Conservation (phyloP, 2,329 filamentous ascomycete species). For the Tolypocladium cylindrosporum region DNA sequence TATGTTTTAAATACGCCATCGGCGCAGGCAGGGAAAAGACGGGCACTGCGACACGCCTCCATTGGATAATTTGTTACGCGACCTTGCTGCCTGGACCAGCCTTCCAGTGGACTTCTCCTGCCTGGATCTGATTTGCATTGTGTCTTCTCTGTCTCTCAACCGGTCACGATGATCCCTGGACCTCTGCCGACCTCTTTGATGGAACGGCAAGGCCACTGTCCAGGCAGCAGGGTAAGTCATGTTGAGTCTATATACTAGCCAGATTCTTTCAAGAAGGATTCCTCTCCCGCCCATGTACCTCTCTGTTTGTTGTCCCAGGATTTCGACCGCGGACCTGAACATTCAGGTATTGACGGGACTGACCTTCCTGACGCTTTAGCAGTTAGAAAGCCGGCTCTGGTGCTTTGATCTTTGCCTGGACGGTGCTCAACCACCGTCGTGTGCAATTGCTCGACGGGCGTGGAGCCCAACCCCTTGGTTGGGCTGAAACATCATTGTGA, state of each 20-base stretch:
- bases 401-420: not conserved
- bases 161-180: slow-evolving; percentile 5
- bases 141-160: slow-evolving; percentile 5
- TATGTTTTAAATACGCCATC: slow-evolving; percentile 15
- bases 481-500: not conserved
- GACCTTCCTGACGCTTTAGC: not conserved
- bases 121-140: slow-evolving; percentile 9
- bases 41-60: slow-evolving; percentile 4
- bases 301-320: not conserved
- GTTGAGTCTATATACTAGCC: slow-evolving; percentile 40
- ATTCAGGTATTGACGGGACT: not conserved
- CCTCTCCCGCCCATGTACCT: slow-evolving; percentile 7
- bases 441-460: not conserved
- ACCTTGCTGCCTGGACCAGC: slow-evolving; percentile 25
- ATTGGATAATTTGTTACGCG: slow-evolving; percentile 11
- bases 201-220: slow-evolving; percentile 25
- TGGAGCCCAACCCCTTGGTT: not conserved
- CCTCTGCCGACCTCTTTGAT: slow-evolving; percentile 12
- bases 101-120: slow-evolving; percentile 16
- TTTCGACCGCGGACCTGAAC: not conserved
- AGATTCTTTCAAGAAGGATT: slow-evolving; percentile 30
- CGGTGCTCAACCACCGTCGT: not conserved
- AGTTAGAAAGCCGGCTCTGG: not conserved
- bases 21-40: slow-evolving; percentile 22
- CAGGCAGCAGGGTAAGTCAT: slow-evolving; percentile 45